phyloP scores from a whole-genome alignment of 257 asterid species.

The Verbascum thapsus region DNA sequence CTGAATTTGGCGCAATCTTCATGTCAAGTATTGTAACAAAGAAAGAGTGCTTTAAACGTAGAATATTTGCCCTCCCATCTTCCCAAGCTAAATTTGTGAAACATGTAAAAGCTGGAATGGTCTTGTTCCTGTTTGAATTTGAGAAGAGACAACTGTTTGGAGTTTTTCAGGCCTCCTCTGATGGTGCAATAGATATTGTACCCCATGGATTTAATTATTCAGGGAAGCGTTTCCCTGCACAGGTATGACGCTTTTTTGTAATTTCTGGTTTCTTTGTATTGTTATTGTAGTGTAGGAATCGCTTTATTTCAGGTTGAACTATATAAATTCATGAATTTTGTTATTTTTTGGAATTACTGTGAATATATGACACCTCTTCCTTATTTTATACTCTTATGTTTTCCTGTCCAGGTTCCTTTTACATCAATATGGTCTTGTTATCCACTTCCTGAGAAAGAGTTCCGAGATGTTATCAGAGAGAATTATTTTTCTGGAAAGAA shows the following conservation, averaged over 20 bases:
- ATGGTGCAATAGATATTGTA: constrained; percentile 66
- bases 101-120: constrained; percentile 71
- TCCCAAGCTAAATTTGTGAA: constrained; percentile 56
- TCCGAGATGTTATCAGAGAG: constrained; percentile 61
- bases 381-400: constrained; percentile 23
- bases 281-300: not conserved
- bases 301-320: not conserved
- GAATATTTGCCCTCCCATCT: constrained; percentile 63
- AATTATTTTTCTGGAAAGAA: constrained; percentile 67
- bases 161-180: constrained; percentile 72
- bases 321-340: constrained; percentile 1
- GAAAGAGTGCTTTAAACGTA: constrained; percentile 57
- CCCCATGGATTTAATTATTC: constrained; percentile 56
- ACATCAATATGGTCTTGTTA: constrained; percentile 62
- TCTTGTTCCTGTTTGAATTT: constrained; percentile 73
- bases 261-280: constrained; percentile 19
- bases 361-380: constrained; percentile 14
- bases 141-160: constrained; percentile 73
- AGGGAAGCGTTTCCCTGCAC: constrained; percentile 67
- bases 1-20: constrained; percentile 87
- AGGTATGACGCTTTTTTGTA: constrained; percentile 44
- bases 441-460: constrained; percentile 73
- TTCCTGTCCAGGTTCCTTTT: constrained; percentile 59
- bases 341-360: not conserved
- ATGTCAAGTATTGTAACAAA: constrained; percentile 57